Base-by-base conservation (phyloP, 2,329 filamentous ascomycete genomes). In the Chrysoporthe cubensis region DNA sequence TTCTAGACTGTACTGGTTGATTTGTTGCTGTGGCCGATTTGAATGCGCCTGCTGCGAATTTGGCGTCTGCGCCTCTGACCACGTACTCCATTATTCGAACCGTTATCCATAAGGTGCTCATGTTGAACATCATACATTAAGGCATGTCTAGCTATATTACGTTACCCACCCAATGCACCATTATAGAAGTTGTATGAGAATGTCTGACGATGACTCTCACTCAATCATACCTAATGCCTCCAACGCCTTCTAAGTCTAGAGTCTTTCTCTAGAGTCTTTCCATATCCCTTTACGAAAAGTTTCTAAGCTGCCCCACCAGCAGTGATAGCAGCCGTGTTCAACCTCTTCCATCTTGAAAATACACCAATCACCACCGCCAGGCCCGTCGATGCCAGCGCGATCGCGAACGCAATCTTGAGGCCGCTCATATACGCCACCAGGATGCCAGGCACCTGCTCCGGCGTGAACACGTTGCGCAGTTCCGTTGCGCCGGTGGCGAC, bases 401-500 rank as follows among this genome's bases (percentile, higher is more conserved):
- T 52, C 3, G 60, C 66, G 32, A 70, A 70, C 0, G 66, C 52
- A 3, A 59, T 63, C 48, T 68, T 70, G 8, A 70, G 18, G 2
- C 69, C 69, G 21, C 34, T 54, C 66, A 84, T 89, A 77, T 91
- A 91, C 0, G 85, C 86, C 0, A 72, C 64, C 11, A 89, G 77
- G 32, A 91, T 86, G 0, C 80, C 81, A 0, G 76, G 71, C 0
- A 90, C 75, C 67, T 79, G 80, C 37, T 83, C 73, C 0, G 75
- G 64, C 0, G 80, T 73, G 58, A 90, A 85, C 2, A 78, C 76
- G 4, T 61, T 61, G 71, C 85, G 82, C 26, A 91, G 75, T 65
- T 85, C 81, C 0, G 87, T 88, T 11, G 80, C 80, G 26, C 81
- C 81, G 0, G 77, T 78, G 1, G 70, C 65, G 11, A 80, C 62